Percentiles rank a stretch among this genome's conserved stretches.
phyloP scores from a whole-genome alignment of 768 basidiomycete genomes.

The Leccinum boreale region DNA sequence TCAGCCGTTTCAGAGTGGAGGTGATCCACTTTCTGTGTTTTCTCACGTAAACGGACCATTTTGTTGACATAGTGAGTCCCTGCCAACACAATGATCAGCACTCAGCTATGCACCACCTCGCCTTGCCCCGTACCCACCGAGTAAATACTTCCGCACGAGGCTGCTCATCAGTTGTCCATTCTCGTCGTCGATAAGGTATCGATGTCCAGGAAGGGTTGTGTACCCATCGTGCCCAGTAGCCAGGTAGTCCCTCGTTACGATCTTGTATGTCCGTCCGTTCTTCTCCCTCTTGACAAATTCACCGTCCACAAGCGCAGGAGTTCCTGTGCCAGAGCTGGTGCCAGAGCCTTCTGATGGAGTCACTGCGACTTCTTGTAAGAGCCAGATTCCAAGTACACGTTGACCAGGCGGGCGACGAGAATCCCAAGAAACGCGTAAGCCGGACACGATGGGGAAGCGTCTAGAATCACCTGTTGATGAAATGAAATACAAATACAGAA shows the following conservation, averaged over 20 bases:
- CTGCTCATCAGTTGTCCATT: slow-evolving; percentile 73
- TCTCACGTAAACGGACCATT: slow-evolving; percentile 41
- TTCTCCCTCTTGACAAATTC: slow-evolving; percentile 53
- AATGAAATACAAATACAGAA: background rate
- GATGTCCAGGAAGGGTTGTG: slow-evolving; percentile 57
- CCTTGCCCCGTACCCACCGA: slow-evolving; percentile 46
- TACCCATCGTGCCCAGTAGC: slow-evolving; percentile 84
- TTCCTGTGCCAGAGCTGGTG: slow-evolving; percentile 19
- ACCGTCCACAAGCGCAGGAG: slow-evolving; percentile 39
- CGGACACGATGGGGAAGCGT: slow-evolving; percentile 86
- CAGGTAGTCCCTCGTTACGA: slow-evolving; percentile 89
- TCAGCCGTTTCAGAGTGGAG: slow-evolving; percentile 44
- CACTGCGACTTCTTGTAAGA: slow-evolving; percentile 38
- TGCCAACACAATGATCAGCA: slow-evolving; percentile 30
- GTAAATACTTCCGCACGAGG: slow-evolving; percentile 79
- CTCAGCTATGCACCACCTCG: background rate
- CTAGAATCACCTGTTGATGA: slow-evolving; percentile 35
- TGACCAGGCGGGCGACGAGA: slow-evolving; percentile 67
- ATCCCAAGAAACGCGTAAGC: slow-evolving; percentile 85
- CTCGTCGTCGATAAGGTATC: slow-evolving; percentile 80
- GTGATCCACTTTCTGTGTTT: slow-evolving; percentile 26
- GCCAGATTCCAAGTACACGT: slow-evolving; percentile 72
- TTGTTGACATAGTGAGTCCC: slow-evolving; percentile 75
- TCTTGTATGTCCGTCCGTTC: slow-evolving; percentile 60
- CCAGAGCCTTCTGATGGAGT: slow-evolving; percentile 20